phyloP scores from a whole-genome alignment of 208 protist genomes.

The Crithidia bombi region DNA sequence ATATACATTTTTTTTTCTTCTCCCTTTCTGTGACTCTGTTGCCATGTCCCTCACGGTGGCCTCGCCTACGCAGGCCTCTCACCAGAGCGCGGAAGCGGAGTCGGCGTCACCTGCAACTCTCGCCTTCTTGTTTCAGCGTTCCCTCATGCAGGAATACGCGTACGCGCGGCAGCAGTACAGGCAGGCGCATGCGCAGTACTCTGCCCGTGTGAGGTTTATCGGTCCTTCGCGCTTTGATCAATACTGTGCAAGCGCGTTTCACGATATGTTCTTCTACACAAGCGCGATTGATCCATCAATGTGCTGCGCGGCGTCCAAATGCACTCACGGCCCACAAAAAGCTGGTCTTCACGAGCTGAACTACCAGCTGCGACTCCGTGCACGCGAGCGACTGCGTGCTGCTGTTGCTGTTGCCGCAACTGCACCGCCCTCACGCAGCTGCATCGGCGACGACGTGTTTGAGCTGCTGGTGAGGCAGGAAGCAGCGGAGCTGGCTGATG shows the following conservation, averaged over 20 bases:
- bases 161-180: constrained; percentile 33
- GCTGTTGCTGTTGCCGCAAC: not conserved
- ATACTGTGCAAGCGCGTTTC: constrained; percentile 14
- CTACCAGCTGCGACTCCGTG: constrained; percentile 29
- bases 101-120: not conserved
- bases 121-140: constrained; percentile 11
- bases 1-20: not conserved
- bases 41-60: constrained; percentile 5
- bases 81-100: not conserved
- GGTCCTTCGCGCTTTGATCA: constrained; percentile 16
- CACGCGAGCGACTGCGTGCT: constrained; percentile 13
- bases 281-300: constrained; percentile 19
- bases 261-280: constrained; percentile 38
- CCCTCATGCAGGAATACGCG: constrained; percentile 24
- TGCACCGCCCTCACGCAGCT: not conserved
- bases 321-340: constrained; percentile 16
- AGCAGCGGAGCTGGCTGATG: constrained; percentile 38
- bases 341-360: constrained; percentile 33
- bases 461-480: constrained; percentile 33
- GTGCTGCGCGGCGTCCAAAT: constrained; percentile 16
- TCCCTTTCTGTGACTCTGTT: not conserved
- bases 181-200: constrained; percentile 36
- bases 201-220: constrained; percentile 13
- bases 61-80: not conserved
- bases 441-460: constrained; percentile 12